Conservation (phyloP, 805 yeast genomes). For the Clavispora vitiphila region DNA sequence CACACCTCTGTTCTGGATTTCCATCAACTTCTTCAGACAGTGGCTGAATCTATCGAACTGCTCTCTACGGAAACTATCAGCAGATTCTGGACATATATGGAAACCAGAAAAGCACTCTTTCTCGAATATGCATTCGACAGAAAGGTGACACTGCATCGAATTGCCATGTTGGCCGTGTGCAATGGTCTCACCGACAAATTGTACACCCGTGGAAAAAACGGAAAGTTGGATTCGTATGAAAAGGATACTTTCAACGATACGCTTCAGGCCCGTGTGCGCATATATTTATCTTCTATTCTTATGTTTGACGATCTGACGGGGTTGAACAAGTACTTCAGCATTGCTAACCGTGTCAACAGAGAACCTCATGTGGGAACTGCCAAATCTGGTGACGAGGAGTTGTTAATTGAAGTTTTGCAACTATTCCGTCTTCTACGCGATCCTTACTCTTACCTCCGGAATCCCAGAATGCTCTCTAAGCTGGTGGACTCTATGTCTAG, state of each 20-base stretch:
- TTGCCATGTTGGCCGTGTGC: constrained; percentile 35
- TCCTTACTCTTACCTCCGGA: constrained; percentile 29
- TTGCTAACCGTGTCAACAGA: constrained; percentile 23
- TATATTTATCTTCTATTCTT: constrained; percentile 29
- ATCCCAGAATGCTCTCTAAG: constrained; percentile 16
- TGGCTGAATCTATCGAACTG: constrained; percentile 20
- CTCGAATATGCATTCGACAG: constrained; percentile 22
- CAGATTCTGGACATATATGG: constrained; percentile 35
- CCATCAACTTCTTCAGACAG: constrained; percentile 20
- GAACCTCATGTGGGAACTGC: constrained; percentile 19
- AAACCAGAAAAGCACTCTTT: constrained; percentile 25
- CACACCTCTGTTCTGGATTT: constrained; percentile 9
- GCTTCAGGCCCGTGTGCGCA: constrained; percentile 32
- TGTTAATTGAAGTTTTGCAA: constrained; percentile 29
- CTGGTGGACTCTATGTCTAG: constrained; percentile 21
- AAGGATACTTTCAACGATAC: constrained; percentile 37
- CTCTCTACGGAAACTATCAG: constrained; percentile 18
- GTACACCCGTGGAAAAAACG: constrained; percentile 14
- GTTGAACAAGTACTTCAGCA: constrained; percentile 33
- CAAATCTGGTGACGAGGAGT: constrained; percentile 19
- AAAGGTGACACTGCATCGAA: constrained; percentile 28
- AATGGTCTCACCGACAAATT: constrained; percentile 33
- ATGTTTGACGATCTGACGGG: constrained; percentile 42
- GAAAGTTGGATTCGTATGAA: constrained; percentile 24
- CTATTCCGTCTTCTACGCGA: constrained; percentile 29